These are phyloP conservation scores for Dactylellina haptotyla DNA, from an alignment of 2,329 filamentous ascomycete genomes.

Conservation along the genomic window DNA sequence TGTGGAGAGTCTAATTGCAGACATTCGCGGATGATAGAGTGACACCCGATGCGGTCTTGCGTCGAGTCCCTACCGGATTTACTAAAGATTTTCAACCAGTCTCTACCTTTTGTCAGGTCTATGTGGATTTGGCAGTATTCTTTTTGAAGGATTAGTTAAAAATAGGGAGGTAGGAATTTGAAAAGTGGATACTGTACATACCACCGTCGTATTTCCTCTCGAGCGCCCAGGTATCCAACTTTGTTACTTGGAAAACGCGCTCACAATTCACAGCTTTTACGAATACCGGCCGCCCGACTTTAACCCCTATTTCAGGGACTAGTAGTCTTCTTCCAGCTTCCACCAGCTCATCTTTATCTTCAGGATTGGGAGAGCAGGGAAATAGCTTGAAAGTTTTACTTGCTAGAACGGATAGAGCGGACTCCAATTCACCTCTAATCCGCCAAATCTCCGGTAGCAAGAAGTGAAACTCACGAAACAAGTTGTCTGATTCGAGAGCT, in stretches of 20 bases:
- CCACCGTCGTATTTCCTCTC: slow-evolving; percentile 58
- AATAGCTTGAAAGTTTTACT: slow-evolving; percentile 50
- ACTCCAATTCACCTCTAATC: slow-evolving; percentile 55
- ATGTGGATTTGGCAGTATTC: slow-evolving; percentile 92
- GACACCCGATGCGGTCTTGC: slow-evolving; percentile 68
- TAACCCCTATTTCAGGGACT: slow-evolving; percentile 56
- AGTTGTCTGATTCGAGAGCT: slow-evolving; percentile 42
- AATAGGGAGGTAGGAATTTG: not conserved
- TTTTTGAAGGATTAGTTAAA: not conserved
- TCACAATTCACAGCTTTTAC: slow-evolving; percentile 55
- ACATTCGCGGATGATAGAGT: slow-evolving; percentile 70
- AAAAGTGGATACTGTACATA: not conserved
- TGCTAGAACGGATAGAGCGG: slow-evolving; percentile 45
- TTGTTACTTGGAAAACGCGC: slow-evolving; percentile 20
- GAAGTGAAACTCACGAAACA: slow-evolving; percentile 54
- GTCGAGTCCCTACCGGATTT: slow-evolving; percentile 94
- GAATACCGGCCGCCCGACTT: slow-evolving; percentile 57
- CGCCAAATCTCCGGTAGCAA: slow-evolving; percentile 56
- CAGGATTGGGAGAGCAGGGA: slow-evolving; percentile 36
- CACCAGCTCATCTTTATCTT: slow-evolving; percentile 21
- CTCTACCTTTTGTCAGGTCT: slow-evolving; percentile 68
- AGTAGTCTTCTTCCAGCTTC: slow-evolving; percentile 45
- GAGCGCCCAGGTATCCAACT: slow-evolving; percentile 53
- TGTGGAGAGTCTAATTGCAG: slow-evolving; percentile 70
- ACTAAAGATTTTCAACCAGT: slow-evolving; percentile 81